Evolutionary conservation across 768 basidiomycete genomes (phyloP).

Genomic region (Collybiopsis confluens): DNA sequence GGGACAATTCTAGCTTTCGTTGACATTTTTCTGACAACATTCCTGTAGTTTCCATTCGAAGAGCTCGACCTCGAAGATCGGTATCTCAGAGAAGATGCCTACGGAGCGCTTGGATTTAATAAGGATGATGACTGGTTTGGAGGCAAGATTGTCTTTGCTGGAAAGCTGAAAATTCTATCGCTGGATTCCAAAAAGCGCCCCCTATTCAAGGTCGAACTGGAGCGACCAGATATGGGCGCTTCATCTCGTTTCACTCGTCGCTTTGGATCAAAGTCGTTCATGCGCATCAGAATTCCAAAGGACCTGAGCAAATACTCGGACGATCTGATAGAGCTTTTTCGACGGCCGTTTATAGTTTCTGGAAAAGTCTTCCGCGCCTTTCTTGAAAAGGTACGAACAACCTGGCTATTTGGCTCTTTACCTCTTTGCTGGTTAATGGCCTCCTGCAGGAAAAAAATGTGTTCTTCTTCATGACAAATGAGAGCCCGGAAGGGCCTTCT

Average conservation of each 20-base stretch:
- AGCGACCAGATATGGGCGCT: conserved; percentile 28
- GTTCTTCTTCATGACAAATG: conserved; percentile 33
- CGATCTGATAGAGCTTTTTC: conserved; percentile 23
- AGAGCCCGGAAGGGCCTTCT: conserved; percentile 12
- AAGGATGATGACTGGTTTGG: conserved; percentile 32
- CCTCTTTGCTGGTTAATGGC: no score
- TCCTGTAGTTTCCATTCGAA: conserved; percentile 34
- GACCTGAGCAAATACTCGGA: conserved; percentile 14
- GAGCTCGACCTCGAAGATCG: conserved; percentile 36
- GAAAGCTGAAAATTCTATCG: conserved; percentile 10
- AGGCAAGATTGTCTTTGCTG: conserved; percentile 35
- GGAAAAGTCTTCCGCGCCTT: conserved; percentile 37
- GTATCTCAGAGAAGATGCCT: background rate
- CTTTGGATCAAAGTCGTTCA: conserved; percentile 36
- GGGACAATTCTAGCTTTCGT: background rate
- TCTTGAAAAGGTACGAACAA: conserved; percentile 32
- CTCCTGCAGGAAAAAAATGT: conserved; percentile 26
- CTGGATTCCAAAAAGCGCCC: conserved; percentile 1
- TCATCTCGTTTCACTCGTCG: conserved; percentile 36
- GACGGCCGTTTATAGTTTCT: conserved; percentile 31
- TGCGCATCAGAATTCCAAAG: conserved; percentile 28
- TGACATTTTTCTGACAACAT: background rate
- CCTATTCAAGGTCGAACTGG: conserved; percentile 23
- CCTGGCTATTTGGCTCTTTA: conserved; percentile 26
- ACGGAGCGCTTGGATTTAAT: conserved; percentile 21